Base-by-base conservation (phyloP, 495 filamentous ascomycete genomes). In the Tuber brumale region DNA sequence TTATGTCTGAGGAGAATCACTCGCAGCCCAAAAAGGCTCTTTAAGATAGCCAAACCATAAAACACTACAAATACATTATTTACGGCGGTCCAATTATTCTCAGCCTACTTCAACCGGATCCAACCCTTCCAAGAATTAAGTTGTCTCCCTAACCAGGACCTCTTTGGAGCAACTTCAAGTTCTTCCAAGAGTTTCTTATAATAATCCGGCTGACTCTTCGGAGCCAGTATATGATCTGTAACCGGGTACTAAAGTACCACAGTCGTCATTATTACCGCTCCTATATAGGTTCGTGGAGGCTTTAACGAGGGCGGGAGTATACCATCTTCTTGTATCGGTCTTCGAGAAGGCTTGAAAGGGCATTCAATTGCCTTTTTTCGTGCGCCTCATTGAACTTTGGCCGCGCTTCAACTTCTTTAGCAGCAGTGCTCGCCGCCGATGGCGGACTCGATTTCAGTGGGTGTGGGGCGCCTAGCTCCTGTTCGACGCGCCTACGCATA, bases 351-450 rank as follows among this genome's bases (percentile, higher is more conserved):
- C 72, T 76, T 73, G 71, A 74, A 21, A 82, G 43, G 37, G 69
- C 72, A 82, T 82, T 82, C 37, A 82, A 37, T 69, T 82, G 77
- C 23, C 71, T 71, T 46, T 41, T 35, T 10, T 66, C 51, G 72
- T 46, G 46, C n/a, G 5, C 42, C 37, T 77, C 80, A 71, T 80
- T 46, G 48, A 81, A 79, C 66, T 77, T 74, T 5, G 76, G n/a
- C 45, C 72, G 48, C 0, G 72, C 70, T 39, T 76, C 45, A 21
- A 51, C 79, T 44, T 84, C 84, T 14, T 79, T 81, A 41, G 82
- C 85, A 12, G 81, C 83, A 3, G 87, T 85, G 16, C 83, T 85
- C 21, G 85, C 76, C 6, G 80, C 21, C 69, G 75, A 70, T 31
- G 27, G 70, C 16, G 23, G 27, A 8, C 31, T 70, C 18, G 69